Percentiles rank a stretch among this genome's conserved stretches.
These are phyloP conservation scores for Xerocomus minutiporus DNA, from an alignment of 1,284 basidiomycete genomes.

Conservation along the genomic window DNA sequence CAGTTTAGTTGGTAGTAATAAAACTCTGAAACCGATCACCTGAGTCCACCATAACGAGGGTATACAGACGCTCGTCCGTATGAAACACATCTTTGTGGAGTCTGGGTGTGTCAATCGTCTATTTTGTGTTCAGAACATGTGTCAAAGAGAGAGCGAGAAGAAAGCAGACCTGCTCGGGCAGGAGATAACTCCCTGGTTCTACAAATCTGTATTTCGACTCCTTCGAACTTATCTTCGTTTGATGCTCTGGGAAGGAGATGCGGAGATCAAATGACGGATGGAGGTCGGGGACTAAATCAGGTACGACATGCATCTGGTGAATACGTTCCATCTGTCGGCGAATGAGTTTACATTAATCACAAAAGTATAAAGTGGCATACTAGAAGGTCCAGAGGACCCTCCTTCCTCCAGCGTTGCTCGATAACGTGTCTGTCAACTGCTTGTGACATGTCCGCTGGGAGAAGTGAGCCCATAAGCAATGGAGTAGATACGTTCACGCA, in stretches of 20 bases:
- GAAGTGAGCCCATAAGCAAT: background rate
- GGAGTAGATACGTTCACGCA: slow-evolving; percentile 34
- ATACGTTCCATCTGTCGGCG: slow-evolving; percentile 79
- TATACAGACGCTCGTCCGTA: slow-evolving; percentile 78
- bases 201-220: slow-evolving; percentile 48
- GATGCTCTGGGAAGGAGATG: slow-evolving; percentile 47
- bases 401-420: slow-evolving; percentile 81
- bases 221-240: slow-evolving; percentile 17
- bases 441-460: slow-evolving; percentile 56
- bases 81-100: slow-evolving; percentile 76
- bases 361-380: slow-evolving; percentile 42
- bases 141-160: background rate
- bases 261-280: slow-evolving; percentile 73
- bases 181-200: slow-evolving; percentile 67
- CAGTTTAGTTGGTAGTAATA: background rate
- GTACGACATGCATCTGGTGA: slow-evolving; percentile 85
- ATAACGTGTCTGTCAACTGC: slow-evolving; percentile 75
- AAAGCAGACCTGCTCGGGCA: slow-evolving; percentile 55
- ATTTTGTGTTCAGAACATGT: slow-evolving; percentile 7
- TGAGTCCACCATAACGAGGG: slow-evolving; percentile 83
- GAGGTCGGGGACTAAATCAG: slow-evolving; percentile 76
- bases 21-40: slow-evolving; percentile 38
- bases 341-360: background rate
- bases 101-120: slow-evolving; percentile 62
- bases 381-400: slow-evolving; percentile 78